Conservation (phyloP, 2,329 filamentous ascomycete species). For the Pseudogymnoascus pannorum region DNA sequence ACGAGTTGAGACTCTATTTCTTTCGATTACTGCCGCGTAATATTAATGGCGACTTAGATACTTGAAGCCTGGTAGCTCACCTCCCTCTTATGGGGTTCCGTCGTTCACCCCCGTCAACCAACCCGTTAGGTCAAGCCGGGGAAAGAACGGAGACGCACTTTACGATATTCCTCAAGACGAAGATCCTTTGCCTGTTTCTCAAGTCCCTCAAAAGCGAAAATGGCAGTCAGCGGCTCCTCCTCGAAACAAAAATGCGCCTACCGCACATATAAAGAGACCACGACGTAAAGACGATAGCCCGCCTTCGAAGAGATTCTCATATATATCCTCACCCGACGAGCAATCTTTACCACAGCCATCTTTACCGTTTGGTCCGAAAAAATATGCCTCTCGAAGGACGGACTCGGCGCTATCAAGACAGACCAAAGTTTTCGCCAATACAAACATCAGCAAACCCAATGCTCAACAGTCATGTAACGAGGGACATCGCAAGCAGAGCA, state of each 20-base stretch:
- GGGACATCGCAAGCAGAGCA: background rate
- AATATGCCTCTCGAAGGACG: constrained; percentile 11
- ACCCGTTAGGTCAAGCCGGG: constrained; percentile 13
- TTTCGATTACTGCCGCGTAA: background rate
- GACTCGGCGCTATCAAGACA: constrained; percentile 10
- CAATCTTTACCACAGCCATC: background rate
- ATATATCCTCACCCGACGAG: background rate
- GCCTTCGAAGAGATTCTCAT: background rate
- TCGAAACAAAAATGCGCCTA: background rate
- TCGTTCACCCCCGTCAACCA: constrained; percentile 13
- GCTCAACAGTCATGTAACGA: background rate
- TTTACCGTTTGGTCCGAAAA: constrained; percentile 12
- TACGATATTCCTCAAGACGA: constrained; percentile 15
- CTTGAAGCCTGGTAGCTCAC: background rate
- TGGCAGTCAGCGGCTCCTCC: constrained; percentile 10
- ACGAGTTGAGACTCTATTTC: background rate
- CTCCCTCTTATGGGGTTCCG: background rate
- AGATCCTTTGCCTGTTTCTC: background rate
- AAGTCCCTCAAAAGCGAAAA: constrained; percentile 6
- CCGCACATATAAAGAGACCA: background rate
- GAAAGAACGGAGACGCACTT: constrained; percentile 12
- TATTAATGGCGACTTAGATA: background rate
- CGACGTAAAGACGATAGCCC: background rate
- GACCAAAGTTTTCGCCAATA: constrained; percentile 19
- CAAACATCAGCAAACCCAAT: constrained; percentile 22